These are phyloP conservation scores for Ceratobasidium sp. DNA, from an alignment of 1,284 basidiomycete species.

Conservation along the genomic window DNA sequence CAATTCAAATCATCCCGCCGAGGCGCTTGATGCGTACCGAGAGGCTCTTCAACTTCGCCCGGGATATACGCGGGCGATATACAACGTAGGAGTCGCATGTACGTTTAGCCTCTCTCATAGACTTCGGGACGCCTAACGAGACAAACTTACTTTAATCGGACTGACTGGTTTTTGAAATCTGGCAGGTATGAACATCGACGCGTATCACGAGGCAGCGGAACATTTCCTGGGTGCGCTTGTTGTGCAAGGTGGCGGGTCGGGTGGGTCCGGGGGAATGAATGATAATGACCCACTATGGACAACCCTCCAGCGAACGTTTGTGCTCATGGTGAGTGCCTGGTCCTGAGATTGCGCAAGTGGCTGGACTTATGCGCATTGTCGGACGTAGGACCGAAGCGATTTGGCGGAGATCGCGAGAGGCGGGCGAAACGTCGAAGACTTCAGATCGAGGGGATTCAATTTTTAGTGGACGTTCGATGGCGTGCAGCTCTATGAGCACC, in stretches of 20 bases:
- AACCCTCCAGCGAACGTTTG: conserved; percentile 88
- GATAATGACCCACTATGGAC: conserved; percentile 91
- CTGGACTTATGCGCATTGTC: conserved; percentile 1
- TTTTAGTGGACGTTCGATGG: conserved; percentile 31
- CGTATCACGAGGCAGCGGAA: conserved; percentile 95
- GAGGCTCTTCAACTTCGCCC: conserved; percentile 94
- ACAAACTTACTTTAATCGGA: conserved; percentile 10
- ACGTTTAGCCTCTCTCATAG: conserved; percentile 56
- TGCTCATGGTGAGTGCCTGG: conserved; percentile 75
- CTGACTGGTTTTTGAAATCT: neutral
- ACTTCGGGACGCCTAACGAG: conserved; percentile 6
- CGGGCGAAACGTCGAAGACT: conserved; percentile 53
- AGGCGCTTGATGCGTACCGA: conserved; percentile 94
- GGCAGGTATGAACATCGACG: conserved; percentile 92
- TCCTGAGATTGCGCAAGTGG: too few species aligned
- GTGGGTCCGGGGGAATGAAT: conserved; percentile 66
- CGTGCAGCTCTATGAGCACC: too few species aligned
- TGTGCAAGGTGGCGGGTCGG: conserved; percentile 70
- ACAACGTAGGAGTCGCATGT: conserved; percentile 98
- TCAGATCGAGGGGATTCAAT: conserved; percentile 48
- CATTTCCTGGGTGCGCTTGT: conserved; percentile 95
- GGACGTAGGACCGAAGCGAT: conserved; percentile 62
- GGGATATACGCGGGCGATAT: conserved; percentile 96
- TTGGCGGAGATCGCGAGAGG: conserved; percentile 64
- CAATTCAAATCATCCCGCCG: conserved; percentile 94